Evolutionary conservation across 495 filamentous ascomycete genomes (phyloP), one percentile per base, ranked within the genome.

Genomic region (Aspergillus nanangensis): DNA sequence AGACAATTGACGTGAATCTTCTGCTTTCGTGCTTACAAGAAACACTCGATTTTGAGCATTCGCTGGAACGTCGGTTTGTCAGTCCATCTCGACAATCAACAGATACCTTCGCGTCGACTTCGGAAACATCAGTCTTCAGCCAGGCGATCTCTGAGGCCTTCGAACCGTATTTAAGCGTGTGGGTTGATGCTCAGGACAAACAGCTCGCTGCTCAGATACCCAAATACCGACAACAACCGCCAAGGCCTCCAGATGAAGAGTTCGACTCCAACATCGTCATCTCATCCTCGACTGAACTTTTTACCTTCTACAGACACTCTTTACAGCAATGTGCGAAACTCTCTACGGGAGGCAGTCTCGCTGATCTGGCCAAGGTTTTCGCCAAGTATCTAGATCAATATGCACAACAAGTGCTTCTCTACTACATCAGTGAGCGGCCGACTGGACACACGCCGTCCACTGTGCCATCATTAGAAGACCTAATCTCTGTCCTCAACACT

Each of bases 91-190:
- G 91, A 25, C 81, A 81, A n/a, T 96, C 91, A 29, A 90, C 94
- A 27, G 93, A 97, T 60, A 97, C 92, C 0, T 78, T 96, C 31
- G 83, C 83, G 40, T 95, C 90, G 11, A 72, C 25, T 5, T 7
- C 77, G 19, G 92, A 97, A 24, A 72, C 82, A 3, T 81, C 85
- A 3, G 84, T 81, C 38, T 96, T 96, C 62, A 86, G 89, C 33
- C 90, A 94, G 44, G 85, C 88, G 7, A 96, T 98, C 53, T 98
- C 93, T 1, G 90, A 95, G 46, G 93, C 93, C 2, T 98, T 98
- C 50, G 93, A 97, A 60, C 93, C 93, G 8, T 97, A 97, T 62
- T 75, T 98, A 32, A 95, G 89, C 58, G 72, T 96, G 8, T 98
- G 93, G 93, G 91, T 98, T 18, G 93, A 97, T 48, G 88, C 87